Evolutionary conservation across 1,284 basidiomycete genomes (phyloP), one percentile per base, ranked within the genome.

Genomic region (Pholiota adiposa): DNA sequence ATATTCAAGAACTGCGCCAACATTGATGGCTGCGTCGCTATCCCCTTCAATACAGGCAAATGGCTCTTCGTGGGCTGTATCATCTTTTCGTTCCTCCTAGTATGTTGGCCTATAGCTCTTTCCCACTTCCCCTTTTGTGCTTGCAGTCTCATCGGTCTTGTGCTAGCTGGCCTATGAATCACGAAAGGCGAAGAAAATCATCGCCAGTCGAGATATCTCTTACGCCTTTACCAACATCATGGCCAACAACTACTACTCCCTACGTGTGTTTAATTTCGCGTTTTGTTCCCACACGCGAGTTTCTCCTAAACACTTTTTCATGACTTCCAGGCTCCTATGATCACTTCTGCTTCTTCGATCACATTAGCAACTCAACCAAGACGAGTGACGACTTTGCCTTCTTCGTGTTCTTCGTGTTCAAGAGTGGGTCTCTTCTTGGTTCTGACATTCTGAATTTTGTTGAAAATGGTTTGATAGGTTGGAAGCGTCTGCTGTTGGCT

Each of bases 371-470:
- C 70, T 98, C 96, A 33, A 97, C 94, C 31, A 98, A 97, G 84
- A 90, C 89, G 68, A 96, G 92, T 75, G 97, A 99, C 75, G 94
- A 97, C 71, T 94, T 98, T 75, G 95, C 96, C 51, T 98, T 99
- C 84, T 99, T 98, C 76, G 88, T 98, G 73, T 99, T 98, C 86
- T 99, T 99, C 79, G 93, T 93, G 1, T 99, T 99, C 86, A 99
- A 99, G 81, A 95, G 95, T 93, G 60, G 54, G 87, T 79, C 6
- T 60, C 58, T 56, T 29, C 29, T 48, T 41, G 54, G 43, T 18
- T 25, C 29, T 54, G 27, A 48, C 46, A 31, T 48, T 44, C 54
- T 23, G 51, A 33, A 31, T 48, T 38, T 61, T 57, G 59, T 65
- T 41, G 29, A 48, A 58, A 5, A 11, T 67, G 41, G 58, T 60